Conservation (phyloP, 331 rosid species). For the Prunus yedoensis region DNA sequence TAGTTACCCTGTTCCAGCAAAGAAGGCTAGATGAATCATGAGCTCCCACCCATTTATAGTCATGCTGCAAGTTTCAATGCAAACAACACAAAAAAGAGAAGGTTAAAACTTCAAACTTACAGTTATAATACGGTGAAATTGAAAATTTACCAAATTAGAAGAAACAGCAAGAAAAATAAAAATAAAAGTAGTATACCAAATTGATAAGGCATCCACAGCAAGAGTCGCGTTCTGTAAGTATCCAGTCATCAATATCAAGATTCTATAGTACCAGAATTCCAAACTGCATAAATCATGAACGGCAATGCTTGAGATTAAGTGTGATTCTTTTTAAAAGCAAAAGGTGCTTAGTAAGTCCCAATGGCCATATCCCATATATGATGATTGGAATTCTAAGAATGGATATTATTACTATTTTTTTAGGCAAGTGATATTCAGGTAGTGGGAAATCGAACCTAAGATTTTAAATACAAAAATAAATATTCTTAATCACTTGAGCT, state of each 20-base stretch:
- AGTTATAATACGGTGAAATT: neutral
- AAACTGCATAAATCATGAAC: conserved; percentile 38
- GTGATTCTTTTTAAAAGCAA: neutral
- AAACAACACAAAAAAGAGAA: neutral
- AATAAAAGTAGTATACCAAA: conserved; percentile 39
- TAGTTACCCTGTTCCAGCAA: conserved; percentile 66
- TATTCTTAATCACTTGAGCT: too few relatives aligned
- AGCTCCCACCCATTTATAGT: conserved; percentile 76
- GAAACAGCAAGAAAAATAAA: neutral
- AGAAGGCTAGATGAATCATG: conserved; percentile 78
- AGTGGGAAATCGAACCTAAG: too few relatives aligned
- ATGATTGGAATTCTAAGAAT: too few relatives aligned
- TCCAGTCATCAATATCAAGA: conserved; percentile 69
- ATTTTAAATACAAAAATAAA: too few relatives aligned
- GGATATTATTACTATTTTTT: too few relatives aligned
- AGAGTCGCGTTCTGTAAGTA: conserved; percentile 54
- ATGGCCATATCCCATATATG: too few relatives aligned
- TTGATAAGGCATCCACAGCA: conserved; percentile 65
- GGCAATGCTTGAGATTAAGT: neutral
- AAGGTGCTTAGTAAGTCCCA: too few relatives aligned
- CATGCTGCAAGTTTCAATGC: conserved; percentile 49
- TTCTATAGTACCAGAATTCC: conserved; percentile 77
- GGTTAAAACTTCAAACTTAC: neutral
- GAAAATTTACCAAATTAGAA: neutral
- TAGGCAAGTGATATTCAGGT: too few relatives aligned